Conservation (phyloP, 176 grass and related monocot species). For the Canna indica region DNA sequence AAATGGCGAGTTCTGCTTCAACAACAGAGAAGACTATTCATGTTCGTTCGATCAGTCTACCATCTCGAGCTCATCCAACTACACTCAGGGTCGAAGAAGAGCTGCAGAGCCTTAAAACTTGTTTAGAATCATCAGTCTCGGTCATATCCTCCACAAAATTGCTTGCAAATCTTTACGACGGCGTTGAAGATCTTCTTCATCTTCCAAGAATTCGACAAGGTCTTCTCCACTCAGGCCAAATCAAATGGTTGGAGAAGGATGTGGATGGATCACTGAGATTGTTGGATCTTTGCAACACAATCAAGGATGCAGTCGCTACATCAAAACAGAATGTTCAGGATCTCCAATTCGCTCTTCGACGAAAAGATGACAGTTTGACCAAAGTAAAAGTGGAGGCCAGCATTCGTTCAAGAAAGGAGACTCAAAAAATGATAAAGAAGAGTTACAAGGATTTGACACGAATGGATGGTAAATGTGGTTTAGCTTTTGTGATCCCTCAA, state of each 20-base stretch:
- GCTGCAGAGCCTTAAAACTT: conserved; percentile 27
- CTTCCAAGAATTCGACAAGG: conserved; percentile 3
- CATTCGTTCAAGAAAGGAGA: background rate
- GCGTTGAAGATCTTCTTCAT: background rate
- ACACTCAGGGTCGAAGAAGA: conserved; percentile 21
- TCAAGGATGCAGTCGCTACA: background rate
- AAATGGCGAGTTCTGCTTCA: background rate
- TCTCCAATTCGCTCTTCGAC: background rate
- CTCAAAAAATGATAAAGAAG: background rate
- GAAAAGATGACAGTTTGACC: background rate
- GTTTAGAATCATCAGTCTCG: background rate
- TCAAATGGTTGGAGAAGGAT: background rate
- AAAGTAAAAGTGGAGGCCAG: background rate
- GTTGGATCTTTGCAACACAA: background rate
- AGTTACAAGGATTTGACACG: background rate
- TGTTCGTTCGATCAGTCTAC: conserved; percentile 34
- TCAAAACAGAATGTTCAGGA: background rate
- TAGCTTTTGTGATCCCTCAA: background rate
- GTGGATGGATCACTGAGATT: background rate
- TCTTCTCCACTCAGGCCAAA: background rate
- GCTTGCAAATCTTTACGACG: background rate
- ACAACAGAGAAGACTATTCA: conserved; percentile 1
- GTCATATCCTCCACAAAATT: background rate
- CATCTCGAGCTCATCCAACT: conserved; percentile 21
- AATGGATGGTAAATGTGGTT: background rate